A percentile compares a stretch with the other conserved stretches of the same genome.
Conservation (phyloP, 768 basidiomycete genomes). For the Gymnopilus junonius region DNA sequence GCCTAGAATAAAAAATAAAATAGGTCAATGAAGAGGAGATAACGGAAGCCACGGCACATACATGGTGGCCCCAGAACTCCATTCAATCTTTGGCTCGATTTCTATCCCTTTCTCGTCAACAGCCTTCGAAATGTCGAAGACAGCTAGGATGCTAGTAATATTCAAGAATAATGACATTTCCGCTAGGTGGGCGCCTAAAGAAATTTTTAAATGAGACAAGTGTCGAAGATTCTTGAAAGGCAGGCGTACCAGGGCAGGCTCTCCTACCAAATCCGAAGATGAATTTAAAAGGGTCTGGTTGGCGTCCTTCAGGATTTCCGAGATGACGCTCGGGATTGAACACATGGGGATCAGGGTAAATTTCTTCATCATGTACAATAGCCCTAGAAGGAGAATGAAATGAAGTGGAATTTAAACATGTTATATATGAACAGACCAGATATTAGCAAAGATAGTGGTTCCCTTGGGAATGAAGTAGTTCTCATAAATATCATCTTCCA, state of each 20-base stretch:
- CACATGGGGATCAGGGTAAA: conserved; percentile 39
- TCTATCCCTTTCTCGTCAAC: conserved; percentile 36
- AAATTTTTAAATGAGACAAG: neutral
- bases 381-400: conserved; percentile 21
- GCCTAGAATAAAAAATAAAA: conserved; percentile 14
- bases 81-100: conserved; percentile 38
- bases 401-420: neutral
- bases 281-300: conserved; percentile 34
- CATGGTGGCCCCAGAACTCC: conserved; percentile 32
- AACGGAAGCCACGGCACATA: conserved; percentile 12
- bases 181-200: conserved; percentile 33
- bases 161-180: conserved; percentile 40
- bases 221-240: neutral
- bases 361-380: conserved; percentile 39
- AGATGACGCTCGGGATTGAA: conserved; percentile 41
- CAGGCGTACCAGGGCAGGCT: conserved; percentile 29
- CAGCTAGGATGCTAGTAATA: conserved; percentile 39
- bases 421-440: conserved; percentile 26
- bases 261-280: conserved; percentile 44
- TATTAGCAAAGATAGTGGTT: conserved; percentile 32
- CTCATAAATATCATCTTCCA: conserved; percentile 36
- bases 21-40: neutral
- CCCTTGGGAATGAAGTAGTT: conserved; percentile 40
- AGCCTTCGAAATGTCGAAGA: conserved; percentile 42
- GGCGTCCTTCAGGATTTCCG: conserved; percentile 25